Evolutionary conservation across 2,329 filamentous ascomycete genomes (phyloP), one percentile per base, ranked within the genome.

Genomic region (Aspergillus sclerotialis): DNA sequence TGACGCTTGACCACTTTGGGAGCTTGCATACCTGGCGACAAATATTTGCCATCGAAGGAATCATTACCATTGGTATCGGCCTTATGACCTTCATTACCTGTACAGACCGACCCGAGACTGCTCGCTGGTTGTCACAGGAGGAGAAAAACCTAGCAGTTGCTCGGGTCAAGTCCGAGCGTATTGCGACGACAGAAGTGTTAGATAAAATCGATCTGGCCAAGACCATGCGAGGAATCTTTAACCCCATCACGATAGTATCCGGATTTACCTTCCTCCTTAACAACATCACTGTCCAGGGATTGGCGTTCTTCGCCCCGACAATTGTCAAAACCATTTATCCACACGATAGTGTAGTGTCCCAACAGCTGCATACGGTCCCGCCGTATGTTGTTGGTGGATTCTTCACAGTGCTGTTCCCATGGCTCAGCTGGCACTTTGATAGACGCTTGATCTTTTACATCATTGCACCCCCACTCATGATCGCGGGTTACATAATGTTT

Each of bases 21-120:
- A 53, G 63, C 4, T 57, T 83, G 0, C 63, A 61, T 15, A 61
- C 57, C 4, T 85, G 81, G 81, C 65, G 79, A 6, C 82, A 83
- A 78, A 82, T 84, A 33, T 84, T 84, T 35, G 72, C 70, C 4
- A 76, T 84, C n/a, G 81, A 84, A 52, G 81, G 81, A 13, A 75
- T 83, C 46, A 73, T 82, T 43, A 78, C 75, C 1, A 65, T 63
- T 39, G 65, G 68, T 0, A 55, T 84, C 0, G 68, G 72, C 1
- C n/a, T 84, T 2, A 63, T 84, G 23, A 60, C 73, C 1, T 82
- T 83, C 52, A 44, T 79, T 46, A 80, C 76, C 1, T 60, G 85
- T 12, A 84, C 81, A 0, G 82, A 86, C 52, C 70, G 80, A 0
- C 82, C 82, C 0, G 78, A 73, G 36, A 82, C 79, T 0, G 81